A percentile compares a stretch with the other conserved stretches of the same genome.
Conservation (phyloP, 257 asterid genomes). For the Mentha longifolia region DNA sequence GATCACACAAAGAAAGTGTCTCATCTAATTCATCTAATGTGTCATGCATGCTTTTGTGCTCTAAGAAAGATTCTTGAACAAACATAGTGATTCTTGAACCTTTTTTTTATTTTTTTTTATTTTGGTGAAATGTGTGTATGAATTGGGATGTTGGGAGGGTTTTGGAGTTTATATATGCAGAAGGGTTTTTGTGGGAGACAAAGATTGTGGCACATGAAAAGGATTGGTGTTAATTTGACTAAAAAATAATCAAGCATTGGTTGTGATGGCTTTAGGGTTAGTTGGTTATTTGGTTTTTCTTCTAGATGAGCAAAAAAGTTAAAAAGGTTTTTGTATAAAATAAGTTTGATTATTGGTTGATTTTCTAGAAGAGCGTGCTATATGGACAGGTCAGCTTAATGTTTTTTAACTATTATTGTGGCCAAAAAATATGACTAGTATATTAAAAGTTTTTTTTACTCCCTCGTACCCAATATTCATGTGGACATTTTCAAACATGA, state of each 20-base stretch:
- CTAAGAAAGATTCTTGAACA: slow-evolving; percentile 34
- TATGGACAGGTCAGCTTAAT: not conserved
- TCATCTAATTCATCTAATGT: slow-evolving; percentile 52
- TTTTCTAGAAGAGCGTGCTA: slow-evolving; percentile 39
- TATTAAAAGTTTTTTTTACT: not conserved
- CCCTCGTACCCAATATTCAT: no score
- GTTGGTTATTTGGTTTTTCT: slow-evolving; percentile 18
- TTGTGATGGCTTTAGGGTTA: slow-evolving; percentile 28
- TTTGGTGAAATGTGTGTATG: slow-evolving; percentile 32
- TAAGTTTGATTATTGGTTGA: slow-evolving; percentile 22
- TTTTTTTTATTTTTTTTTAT: not conserved
- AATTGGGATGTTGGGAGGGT: not conserved
- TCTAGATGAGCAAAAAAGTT: slow-evolving; percentile 31
- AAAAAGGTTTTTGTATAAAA: not conserved
- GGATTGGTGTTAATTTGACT: slow-evolving; percentile 32
- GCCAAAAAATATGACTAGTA: slow-evolving; percentile 1
- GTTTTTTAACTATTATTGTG: slow-evolving; percentile 9
- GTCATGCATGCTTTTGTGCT: slow-evolving; percentile 34
- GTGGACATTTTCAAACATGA: no score
- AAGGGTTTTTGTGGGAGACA: slow-evolving; percentile 33
- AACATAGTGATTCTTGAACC: slow-evolving; percentile 16
- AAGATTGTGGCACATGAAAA: slow-evolving; percentile 42
- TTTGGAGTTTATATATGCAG: slow-evolving; percentile 35
- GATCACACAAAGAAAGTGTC: slow-evolving; percentile 73
- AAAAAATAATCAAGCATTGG: not conserved